Conservation (phyloP, 1,284 basidiomycete genomes). For the Fistulinella staudtii region DNA sequence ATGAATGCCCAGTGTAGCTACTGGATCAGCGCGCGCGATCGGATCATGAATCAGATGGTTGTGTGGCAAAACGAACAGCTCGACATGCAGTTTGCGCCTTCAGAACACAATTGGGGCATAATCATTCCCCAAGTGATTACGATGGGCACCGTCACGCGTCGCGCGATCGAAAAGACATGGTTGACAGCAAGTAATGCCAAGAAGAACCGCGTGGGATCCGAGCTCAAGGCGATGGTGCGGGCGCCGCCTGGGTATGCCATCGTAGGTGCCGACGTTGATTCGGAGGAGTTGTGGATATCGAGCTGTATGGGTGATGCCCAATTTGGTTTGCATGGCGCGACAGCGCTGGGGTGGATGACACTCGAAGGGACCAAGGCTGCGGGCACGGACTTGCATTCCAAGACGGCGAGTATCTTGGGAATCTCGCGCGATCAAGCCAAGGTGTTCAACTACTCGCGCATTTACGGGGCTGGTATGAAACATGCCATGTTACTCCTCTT, state of each 20-base stretch:
- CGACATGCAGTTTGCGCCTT: conserved; percentile 45
- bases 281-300: conserved; percentile 99
- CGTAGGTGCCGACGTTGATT: conserved; percentile 98
- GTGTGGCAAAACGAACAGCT: conserved; percentile 67
- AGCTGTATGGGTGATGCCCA: conserved; percentile 99
- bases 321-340: conserved; percentile 95
- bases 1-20: conserved; percentile 97
- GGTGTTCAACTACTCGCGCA: conserved; percentile 99
- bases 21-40: conserved; percentile 94
- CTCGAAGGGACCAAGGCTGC: conserved; percentile 96
- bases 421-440: conserved; percentile 96
- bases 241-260: conserved; percentile 93
- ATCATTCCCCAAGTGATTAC: conserved; percentile 96
- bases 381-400: conserved; percentile 96
- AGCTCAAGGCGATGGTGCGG: conserved; percentile 96
- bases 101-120: conserved; percentile 70
- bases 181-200: conserved; percentile 98
- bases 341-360: conserved; percentile 99
- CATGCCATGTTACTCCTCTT: conserved; percentile 89
- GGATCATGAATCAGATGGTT: conserved; percentile 92
- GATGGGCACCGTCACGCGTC: conserved; percentile 97
- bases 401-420: conserved; percentile 91
- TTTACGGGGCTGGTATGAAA: conserved; percentile 96
- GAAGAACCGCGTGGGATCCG: conserved; percentile 94
- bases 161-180: conserved; percentile 98